Evolutionary conservation across 2,329 filamentous ascomycete species (phyloP), one percentile per base, ranked within the genome.

Genomic region (Colletotrichum sp.): DNA sequence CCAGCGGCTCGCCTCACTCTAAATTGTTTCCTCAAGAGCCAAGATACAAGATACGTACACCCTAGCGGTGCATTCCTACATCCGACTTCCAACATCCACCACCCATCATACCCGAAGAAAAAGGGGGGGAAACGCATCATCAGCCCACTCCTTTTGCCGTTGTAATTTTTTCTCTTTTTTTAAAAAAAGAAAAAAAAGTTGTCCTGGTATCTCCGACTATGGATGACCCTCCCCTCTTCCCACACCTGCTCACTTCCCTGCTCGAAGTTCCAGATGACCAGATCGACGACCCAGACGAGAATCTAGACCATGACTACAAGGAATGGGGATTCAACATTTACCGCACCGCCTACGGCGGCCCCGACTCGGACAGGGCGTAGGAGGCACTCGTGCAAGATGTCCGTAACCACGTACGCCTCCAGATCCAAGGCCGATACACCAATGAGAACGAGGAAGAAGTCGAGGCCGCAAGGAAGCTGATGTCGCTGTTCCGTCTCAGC

Each of bases 201-300:
- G 39, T 67, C 65, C 28, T 7, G n/a, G 65, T 67, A 67, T 57
- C 18, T 15, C 10, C 28, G n/a, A 34, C 18, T 2, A 67, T 67
- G 65, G 48, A 64, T 64, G 60, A 57, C 48, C 65, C 65, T 57
- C 65, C 48, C 48, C 39, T n/a, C 43, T 67, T 57, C 0, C n/a
- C n/a, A 67, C 18, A 67, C 16, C 65, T 67, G 48, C 48, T 57
- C 43, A 57, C 18, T 57, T 67, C 48, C 7, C 39, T 67, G 43
- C 65, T 67, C 48, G 30, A 67, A 21, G 18, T 57, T 67, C 48
- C 65, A 7, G 65, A 67, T n/a, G 48, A 57, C 48, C 65, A 67
- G 43, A 32, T 57, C 28, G 4, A 67, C 13, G 65, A 39, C 30
- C 65, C 30, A 57, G 1, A 57, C 65, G 65, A 67, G 65, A 24